Conservation (phyloP, 805 yeast genomes). For the Spathaspora sp. region DNA sequence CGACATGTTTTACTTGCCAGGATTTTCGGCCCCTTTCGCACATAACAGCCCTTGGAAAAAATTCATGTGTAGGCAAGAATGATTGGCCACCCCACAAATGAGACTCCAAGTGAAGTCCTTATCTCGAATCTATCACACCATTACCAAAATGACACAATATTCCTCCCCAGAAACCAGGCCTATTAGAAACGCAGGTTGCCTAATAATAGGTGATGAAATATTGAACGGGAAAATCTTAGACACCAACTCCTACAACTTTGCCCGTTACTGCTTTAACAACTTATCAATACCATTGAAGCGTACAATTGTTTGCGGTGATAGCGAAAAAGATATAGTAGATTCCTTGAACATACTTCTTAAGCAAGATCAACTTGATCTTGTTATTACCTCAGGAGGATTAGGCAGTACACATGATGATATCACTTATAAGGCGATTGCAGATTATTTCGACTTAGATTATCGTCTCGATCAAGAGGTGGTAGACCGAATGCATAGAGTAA, state of each 20-base stretch:
- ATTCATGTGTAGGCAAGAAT: neutral
- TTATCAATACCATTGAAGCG: slow-evolving; percentile 64
- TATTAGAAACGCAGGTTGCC: slow-evolving; percentile 43
- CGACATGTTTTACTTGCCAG: too few relatives aligned
- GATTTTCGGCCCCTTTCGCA: neutral
- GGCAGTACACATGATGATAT: slow-evolving; percentile 93
- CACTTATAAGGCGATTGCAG: slow-evolving; percentile 73
- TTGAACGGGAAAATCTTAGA: slow-evolving; percentile 82
- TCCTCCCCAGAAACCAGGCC: neutral
- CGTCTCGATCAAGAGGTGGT: slow-evolving; percentile 55
- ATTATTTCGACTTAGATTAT: slow-evolving; percentile 52
- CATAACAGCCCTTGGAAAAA: neutral
- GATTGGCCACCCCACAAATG: neutral
- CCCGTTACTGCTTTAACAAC: slow-evolving; percentile 60
- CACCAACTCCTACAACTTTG: slow-evolving; percentile 71
- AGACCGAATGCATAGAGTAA: slow-evolving; percentile 51
- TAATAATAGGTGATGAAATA: slow-evolving; percentile 84
- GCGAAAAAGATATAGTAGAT: slow-evolving; percentile 56
- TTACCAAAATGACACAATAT: neutral
- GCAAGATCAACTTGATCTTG: slow-evolving; percentile 53
- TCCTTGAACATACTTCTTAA: slow-evolving; percentile 45
- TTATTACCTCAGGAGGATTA: slow-evolving; percentile 70
- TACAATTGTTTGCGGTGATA: slow-evolving; percentile 76
- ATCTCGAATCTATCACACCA: neutral
- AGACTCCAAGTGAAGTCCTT: neutral